Evolutionary conservation across 2,329 filamentous ascomycete genomes (phyloP).

Genomic region (Xylariaceae sp.): DNA sequence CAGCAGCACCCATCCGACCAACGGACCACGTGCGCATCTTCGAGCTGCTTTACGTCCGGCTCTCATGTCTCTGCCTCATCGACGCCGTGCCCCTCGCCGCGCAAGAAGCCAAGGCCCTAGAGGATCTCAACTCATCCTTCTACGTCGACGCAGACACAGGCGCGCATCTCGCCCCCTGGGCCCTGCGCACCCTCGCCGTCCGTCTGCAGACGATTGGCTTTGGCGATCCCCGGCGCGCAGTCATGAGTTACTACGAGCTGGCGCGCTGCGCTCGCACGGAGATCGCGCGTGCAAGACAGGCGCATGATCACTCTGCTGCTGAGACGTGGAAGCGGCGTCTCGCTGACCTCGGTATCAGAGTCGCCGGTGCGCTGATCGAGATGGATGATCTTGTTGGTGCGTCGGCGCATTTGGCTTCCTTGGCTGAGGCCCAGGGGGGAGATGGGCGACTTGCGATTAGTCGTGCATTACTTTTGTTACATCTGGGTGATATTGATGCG

Average conservation of each 20-base stretch:
- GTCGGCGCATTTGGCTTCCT: conserved; percentile 60
- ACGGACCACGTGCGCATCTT: conserved; percentile 65
- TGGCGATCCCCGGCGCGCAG: conserved; percentile 72
- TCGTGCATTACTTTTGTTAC: conserved; percentile 66
- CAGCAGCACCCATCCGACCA: conserved; percentile 39
- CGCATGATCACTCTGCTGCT: conserved; percentile 49
- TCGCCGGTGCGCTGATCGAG: conserved; percentile 65
- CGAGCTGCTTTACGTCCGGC: conserved; percentile 69
- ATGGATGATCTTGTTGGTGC: conserved; percentile 86
- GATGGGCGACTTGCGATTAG: conserved; percentile 42
- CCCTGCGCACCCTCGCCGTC: conserved; percentile 74
- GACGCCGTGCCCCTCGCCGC: conserved; percentile 64
- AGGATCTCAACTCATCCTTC: conserved; percentile 54
- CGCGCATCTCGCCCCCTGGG: conserved; percentile 76
- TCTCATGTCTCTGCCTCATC: conserved; percentile 76
- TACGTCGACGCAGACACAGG: conserved; percentile 52
- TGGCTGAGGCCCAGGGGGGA: conserved; percentile 38
- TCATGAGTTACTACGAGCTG: conserved; percentile 88
- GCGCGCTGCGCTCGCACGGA: conserved; percentile 67
- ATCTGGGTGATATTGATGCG: conserved; percentile 68
- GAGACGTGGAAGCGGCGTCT: conserved; percentile 68
- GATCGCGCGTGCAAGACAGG: conserved; percentile 43
- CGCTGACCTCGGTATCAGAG: conserved; percentile 65
- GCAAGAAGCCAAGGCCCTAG: conserved; percentile 60
- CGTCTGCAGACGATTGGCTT: conserved; percentile 82